These are phyloP conservation scores for Podaxis sp. DNA, from an alignment of 768 basidiomycete species.

Conservation along the genomic window DNA sequence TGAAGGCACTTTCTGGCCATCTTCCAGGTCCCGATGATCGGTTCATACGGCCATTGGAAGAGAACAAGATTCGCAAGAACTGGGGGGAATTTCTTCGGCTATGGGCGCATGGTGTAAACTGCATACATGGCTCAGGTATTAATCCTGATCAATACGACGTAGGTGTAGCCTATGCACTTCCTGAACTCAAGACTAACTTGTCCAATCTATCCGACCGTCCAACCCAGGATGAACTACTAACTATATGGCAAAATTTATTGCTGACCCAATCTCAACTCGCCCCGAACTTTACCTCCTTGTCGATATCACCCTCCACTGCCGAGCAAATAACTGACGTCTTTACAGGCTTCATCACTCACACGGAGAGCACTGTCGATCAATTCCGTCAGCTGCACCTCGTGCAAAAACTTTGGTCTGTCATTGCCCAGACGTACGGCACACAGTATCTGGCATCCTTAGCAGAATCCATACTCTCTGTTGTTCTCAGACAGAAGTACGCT, in stretches of 20 bases:
- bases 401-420: constrained; percentile 49
- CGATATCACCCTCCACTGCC: constrained; percentile 33
- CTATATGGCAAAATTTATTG: constrained; percentile 58
- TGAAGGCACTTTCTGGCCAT: background rate
- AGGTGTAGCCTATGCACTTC: background rate
- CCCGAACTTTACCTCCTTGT: constrained; percentile 36
- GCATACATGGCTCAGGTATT: background rate
- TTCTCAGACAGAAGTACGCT: constrained; percentile 44
- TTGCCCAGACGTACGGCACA: constrained; percentile 46
- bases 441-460: constrained; percentile 43
- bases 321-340: constrained; percentile 35
- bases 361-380: constrained; percentile 29
- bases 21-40: constrained; percentile 6
- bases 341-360: constrained; percentile 31
- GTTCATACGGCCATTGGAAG: constrained; percentile 13
- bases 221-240: constrained; percentile 37
- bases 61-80: constrained; percentile 18
- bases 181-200: background rate
- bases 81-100: constrained; percentile 17
- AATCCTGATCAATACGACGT: background rate
- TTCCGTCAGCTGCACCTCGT: constrained; percentile 37
- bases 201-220: background rate
- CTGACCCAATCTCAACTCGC: constrained; percentile 46
- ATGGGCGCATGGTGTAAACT: constrained; percentile 10
- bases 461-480: constrained; percentile 42